Conservation (phyloP, 352 stramenopile species). For the Phytophthora rubi region DNA sequence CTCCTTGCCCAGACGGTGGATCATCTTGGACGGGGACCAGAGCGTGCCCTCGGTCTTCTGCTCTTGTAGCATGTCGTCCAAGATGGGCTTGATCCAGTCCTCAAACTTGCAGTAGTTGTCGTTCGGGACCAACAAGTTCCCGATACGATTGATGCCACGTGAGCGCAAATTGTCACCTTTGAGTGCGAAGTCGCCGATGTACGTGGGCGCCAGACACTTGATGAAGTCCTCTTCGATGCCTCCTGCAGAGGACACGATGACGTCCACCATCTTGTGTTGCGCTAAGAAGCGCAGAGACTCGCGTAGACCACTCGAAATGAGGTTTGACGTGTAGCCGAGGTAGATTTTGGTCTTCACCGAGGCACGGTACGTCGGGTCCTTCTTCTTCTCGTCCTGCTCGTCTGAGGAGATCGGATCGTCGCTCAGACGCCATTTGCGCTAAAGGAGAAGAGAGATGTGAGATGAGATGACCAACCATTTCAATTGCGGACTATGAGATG, state of each 20-base stretch:
- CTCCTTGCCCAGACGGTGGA: constrained; percentile 94
- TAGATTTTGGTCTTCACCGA: constrained; percentile 97
- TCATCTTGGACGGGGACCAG: constrained; percentile 99
- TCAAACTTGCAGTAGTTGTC: constrained; percentile 99
- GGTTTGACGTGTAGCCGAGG: constrained; percentile 99
- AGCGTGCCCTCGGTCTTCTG: constrained; percentile 91
- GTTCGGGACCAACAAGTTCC: constrained; percentile 99
- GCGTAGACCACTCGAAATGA: constrained; percentile 98
- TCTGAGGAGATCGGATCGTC: constrained; percentile 93
- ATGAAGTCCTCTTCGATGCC: constrained; percentile 99
- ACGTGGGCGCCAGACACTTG: constrained; percentile 99
- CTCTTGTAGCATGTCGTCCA: constrained; percentile 98
- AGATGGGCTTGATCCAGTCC: constrained; percentile 96
- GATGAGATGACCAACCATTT: not conserved
- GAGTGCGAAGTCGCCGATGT: constrained; percentile 98
- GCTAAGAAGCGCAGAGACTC: constrained; percentile 98
- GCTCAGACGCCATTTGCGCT: constrained; percentile 95
- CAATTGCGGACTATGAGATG: not conserved
- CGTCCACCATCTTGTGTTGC: constrained; percentile 99
- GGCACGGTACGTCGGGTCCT: constrained; percentile 76
- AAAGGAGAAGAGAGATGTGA: not conserved
- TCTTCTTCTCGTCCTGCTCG: constrained; percentile 92
- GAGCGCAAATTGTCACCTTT: constrained; percentile 92
- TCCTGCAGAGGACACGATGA: constrained; percentile 94
- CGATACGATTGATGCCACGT: constrained; percentile 99